Evolutionary conservation across 2,329 filamentous ascomycete genomes (phyloP).

Genomic region (Nothophoma quercina): DNA sequence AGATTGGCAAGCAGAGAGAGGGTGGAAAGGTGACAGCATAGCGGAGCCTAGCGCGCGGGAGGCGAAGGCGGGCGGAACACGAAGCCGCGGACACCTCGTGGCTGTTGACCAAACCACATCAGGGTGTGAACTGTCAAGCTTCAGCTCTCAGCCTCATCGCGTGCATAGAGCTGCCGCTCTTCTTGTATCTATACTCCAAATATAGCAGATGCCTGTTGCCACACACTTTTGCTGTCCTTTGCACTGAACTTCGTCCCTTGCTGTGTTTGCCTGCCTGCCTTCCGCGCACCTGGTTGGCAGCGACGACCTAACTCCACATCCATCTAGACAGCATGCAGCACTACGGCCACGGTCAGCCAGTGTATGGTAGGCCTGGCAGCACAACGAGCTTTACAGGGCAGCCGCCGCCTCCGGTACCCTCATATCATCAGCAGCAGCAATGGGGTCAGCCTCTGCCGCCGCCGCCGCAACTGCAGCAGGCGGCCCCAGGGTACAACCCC

Average conservation of each 20-base stretch:
- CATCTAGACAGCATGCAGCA: constrained; percentile 41
- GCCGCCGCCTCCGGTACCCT: constrained; percentile 32
- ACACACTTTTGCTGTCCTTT: constrained; percentile 18
- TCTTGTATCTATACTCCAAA: constrained; percentile 31
- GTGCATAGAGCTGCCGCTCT: constrained; percentile 17
- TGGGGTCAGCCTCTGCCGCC: constrained; percentile 37
- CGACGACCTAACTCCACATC: constrained; percentile 22
- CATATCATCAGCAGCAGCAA: constrained; percentile 43
- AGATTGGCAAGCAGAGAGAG: constrained; percentile 15
- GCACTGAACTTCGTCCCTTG: constrained; percentile 13
- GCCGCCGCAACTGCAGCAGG: constrained; percentile 31
- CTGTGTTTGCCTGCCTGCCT: constrained; percentile 11
- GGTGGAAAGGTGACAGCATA: not conserved
- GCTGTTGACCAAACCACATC: constrained; percentile 15
- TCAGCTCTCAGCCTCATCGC: constrained; percentile 42
- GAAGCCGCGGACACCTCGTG: constrained; percentile 4
- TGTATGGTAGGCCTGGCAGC: constrained; percentile 44
- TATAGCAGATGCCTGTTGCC: constrained; percentile 18
- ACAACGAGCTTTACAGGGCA: constrained; percentile 39
- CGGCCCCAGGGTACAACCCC: constrained; percentile 40
- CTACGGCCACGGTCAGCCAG: constrained; percentile 40
- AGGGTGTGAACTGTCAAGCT: constrained; percentile 18
- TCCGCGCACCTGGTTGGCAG: constrained; percentile 12
- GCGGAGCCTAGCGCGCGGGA: constrained; percentile 1
- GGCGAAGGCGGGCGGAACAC: constrained; percentile 1